Base-by-base conservation (phyloP, 441 rosid genomes). In the Pelargonium citronellum region DNA sequence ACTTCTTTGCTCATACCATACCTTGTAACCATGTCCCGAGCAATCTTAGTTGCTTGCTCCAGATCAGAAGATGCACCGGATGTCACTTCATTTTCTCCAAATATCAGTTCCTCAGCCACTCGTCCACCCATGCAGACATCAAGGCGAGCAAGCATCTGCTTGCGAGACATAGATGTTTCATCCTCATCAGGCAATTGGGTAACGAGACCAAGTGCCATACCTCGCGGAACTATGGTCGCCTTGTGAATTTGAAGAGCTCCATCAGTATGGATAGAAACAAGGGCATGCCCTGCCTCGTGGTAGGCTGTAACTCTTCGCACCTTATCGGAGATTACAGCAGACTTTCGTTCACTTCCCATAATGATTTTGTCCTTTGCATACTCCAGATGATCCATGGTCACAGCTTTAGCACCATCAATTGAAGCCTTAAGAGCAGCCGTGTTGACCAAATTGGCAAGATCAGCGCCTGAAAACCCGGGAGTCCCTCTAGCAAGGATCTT, bases 231-330 rank as follows among this genome's bases (percentile, higher is more conserved):
- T 49, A 95, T 89, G 30, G 99, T 95, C 44, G 97, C 98, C 78
- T 95, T 95, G 86, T 89, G 98, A 64, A 95, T 92, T 10, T 97
- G 93, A 76, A 87, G 87, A 64, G 99, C 98, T 17, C 97, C 99
- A 0, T 88, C 95, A 13, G 96, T 89, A 77, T 89, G 89, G 66
- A 90, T 80, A 46, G 99, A 97, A 49, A 95, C 97, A 51, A 95
- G 90, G 55, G 99, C 99, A 79, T 95, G 99, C 7, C 98, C 99
- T 57, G 91, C 95, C 87, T 95, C 99, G 58, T 95, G 99, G 77
- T 85, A 95, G 55, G 99, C 99, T 16, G 97, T 92, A 46, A 83
- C 74, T 74, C 68, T 87, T 12, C 96, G 76, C 10, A 92, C 87
- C 81, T 89, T 92, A 0, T 87, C 87, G 5, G 99, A 92, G 24